Evolutionary conservation across 2,329 filamentous ascomycete species (phyloP).

Genomic region (Sarocladium kiliense): DNA sequence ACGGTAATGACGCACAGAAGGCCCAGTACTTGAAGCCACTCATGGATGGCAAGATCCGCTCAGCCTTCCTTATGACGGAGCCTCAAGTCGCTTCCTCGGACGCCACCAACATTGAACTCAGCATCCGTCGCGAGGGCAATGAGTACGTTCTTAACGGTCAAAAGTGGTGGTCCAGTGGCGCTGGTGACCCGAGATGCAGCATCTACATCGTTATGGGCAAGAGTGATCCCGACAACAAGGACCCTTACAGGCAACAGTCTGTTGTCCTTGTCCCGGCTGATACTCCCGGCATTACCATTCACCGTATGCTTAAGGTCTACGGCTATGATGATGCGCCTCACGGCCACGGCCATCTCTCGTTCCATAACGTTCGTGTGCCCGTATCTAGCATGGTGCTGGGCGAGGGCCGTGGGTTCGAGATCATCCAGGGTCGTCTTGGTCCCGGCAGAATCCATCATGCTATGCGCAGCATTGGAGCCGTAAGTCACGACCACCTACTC

Average conservation of each 20-base stretch:
- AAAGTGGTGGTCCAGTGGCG: slow-evolving; percentile 99
- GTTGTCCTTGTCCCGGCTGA: slow-evolving; percentile 82
- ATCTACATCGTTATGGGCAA: slow-evolving; percentile 98
- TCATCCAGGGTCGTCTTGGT: slow-evolving; percentile 94
- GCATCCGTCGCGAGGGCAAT: slow-evolving; percentile 76
- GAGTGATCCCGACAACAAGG: slow-evolving; percentile 67
- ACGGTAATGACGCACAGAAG: slow-evolving; percentile 83
- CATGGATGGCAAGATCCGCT: slow-evolving; percentile 79
- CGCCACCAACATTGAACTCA: slow-evolving; percentile 86
- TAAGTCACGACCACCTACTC: no score
- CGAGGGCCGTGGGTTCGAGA: slow-evolving; percentile 92
- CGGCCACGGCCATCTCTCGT: slow-evolving; percentile 88
- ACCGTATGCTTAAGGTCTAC: slow-evolving; percentile 90
- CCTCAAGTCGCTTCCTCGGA: slow-evolving; percentile 83
- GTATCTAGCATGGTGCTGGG: slow-evolving; percentile 81
- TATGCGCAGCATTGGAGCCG: slow-evolving; percentile 88
- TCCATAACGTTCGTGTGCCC: slow-evolving; percentile 86
- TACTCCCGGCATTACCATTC: slow-evolving; percentile 81
- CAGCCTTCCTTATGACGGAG: slow-evolving; percentile 92
- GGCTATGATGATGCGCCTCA: slow-evolving; percentile 98
- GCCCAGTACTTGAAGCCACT: slow-evolving; percentile 75
- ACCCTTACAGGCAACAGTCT: slow-evolving; percentile 85
- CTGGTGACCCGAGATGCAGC: slow-evolving; percentile 85
- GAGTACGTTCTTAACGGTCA: slow-evolving; percentile 88
- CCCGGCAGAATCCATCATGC: slow-evolving; percentile 97